Base-by-base conservation (phyloP, 192 early-diverging fungal genomes). In the Dissophora ornata region DNA sequence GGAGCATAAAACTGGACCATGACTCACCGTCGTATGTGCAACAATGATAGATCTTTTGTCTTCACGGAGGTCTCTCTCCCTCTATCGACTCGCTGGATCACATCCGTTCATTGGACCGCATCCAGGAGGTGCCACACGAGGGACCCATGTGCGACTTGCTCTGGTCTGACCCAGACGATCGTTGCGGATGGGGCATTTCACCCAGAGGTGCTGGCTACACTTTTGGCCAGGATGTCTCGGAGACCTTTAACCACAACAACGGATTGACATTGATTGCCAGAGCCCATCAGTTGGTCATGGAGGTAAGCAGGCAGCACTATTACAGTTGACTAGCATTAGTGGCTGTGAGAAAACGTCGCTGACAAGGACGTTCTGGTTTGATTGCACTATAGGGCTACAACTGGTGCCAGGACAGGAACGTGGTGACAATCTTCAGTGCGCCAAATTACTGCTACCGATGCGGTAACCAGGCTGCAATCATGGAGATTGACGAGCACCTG, bases 401-500 rank as follows among this genome's bases (percentile, higher is more conserved):
- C 81, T 99, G 97, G 97, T 90, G 91, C 59, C 96, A 99, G 83
- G 97, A 98, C 55, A 90, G 92, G 82, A 98, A 99, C 81, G 96
- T 97, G 3, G 97, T 99, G 15, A 99, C 97, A 24, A 99, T 99
- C 62, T 99, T 99, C 79, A 93, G 91, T 83, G 97, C 97, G 44
- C 97, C 97, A 30, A 99, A 99, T 83, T 99, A 99, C 85, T 98
- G 97, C 82, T 99, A 99, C 89, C 90, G 97, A 45, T 99, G 97
- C 73, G 97, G 97, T 50, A 99, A 99, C 80, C 96, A 98, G 87
- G 97, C 97, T 26, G 97, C 97, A 29, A 99, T 99, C 77, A 98
- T 99, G 97, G 97, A 99, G 80, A 93, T 99, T 71, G 97, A 99
- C 78, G 96, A 99, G 83, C 91, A 97, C 82, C 85, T 99, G 84